Conservation (phyloP, 768 basidiomycete genomes). For the Strobilomyces dryophilus region DNA sequence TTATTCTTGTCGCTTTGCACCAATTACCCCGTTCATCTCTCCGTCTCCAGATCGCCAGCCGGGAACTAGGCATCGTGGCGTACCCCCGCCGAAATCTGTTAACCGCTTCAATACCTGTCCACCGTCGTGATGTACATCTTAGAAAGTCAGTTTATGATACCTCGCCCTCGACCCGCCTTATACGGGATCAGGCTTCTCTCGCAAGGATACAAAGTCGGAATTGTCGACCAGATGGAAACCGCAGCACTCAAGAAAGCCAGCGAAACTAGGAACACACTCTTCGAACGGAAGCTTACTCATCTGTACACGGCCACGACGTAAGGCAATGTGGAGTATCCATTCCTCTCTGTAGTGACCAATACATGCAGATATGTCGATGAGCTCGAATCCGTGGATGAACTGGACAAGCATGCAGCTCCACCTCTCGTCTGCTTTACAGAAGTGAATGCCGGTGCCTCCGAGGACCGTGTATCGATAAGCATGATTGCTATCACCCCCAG, state of each 20-base stretch:
- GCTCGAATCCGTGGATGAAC: conserved; percentile 62
- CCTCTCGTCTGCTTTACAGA: conserved; percentile 77
- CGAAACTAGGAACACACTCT: conserved; percentile 69
- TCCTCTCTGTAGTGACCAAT: conserved; percentile 6
- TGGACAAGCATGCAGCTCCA: conserved; percentile 53
- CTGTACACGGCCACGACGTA: conserved; percentile 88
- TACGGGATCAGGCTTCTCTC: conserved; percentile 54
- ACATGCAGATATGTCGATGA: conserved; percentile 73
- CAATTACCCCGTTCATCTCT: conserved; percentile 7
- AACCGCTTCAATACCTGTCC: conserved; percentile 69
- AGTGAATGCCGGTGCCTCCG: conserved; percentile 11
- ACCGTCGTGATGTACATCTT: conserved; percentile 64
- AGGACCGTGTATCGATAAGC: conserved; percentile 49
- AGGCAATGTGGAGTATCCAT: conserved; percentile 22
- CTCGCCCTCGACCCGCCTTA: not conserved
- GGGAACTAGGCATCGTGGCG: conserved; percentile 75
- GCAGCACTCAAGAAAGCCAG: conserved; percentile 84
- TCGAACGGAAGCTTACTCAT: conserved; percentile 69
- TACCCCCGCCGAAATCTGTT: conserved; percentile 69
- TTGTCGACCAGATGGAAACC: conserved; percentile 81
- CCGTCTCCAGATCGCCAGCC: conserved; percentile 59
- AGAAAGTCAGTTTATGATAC: conserved; percentile 53
- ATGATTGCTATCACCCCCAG: conserved; percentile 79
- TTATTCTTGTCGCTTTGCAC: not conserved
- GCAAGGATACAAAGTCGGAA: conserved; percentile 77